Conservation (phyloP, 2,329 filamentous ascomycete genomes). For the Trichoderma sp. region DNA sequence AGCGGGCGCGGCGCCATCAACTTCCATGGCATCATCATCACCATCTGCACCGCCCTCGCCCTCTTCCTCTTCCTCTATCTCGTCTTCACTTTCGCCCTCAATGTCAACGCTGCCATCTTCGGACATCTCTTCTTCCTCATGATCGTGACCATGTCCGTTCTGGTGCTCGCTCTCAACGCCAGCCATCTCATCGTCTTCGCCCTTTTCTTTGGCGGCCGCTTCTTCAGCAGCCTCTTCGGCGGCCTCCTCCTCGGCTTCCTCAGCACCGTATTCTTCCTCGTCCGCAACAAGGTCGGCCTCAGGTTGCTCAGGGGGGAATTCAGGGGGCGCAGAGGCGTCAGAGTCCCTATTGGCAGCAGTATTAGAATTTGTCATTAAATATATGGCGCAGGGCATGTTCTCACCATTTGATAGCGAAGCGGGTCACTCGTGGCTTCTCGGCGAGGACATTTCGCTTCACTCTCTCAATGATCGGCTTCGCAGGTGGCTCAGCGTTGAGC, state of each 20-base stretch:
- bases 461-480: slow-evolving; percentile 90
- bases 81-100: slow-evolving; percentile 75
- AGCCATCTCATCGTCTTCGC: slow-evolving; percentile 76
- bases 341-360: slow-evolving; percentile 72
- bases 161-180: slow-evolving; percentile 60
- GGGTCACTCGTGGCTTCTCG: slow-evolving; percentile 95
- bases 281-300: slow-evolving; percentile 87
- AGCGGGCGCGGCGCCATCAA: slow-evolving; percentile 46
- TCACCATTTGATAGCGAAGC: slow-evolving; percentile 98
- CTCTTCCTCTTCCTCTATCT: slow-evolving; percentile 68
- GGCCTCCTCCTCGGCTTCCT: slow-evolving; percentile 76
- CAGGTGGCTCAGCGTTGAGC: slow-evolving; percentile 83
- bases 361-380: slow-evolving; percentile 13
- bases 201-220: slow-evolving; percentile 52
- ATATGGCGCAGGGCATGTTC: slow-evolving; percentile 12
- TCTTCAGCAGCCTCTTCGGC: slow-evolving; percentile 65
- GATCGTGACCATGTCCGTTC: slow-evolving; percentile 42
- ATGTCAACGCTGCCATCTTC: slow-evolving; percentile 80
- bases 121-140: slow-evolving; percentile 69
- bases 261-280: slow-evolving; percentile 87
- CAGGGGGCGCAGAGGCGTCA: slow-evolving; percentile 93
- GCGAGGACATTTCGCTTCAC: slow-evolving; percentile 90
- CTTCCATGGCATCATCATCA: slow-evolving; percentile 56
- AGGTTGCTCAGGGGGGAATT: slow-evolving; percentile 96
- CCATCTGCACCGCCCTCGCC: slow-evolving; percentile 44